These are phyloP conservation scores for Orbilia blumenaviensis DNA, from an alignment of 2,329 filamentous ascomycete species.

Conservation along the genomic window DNA sequence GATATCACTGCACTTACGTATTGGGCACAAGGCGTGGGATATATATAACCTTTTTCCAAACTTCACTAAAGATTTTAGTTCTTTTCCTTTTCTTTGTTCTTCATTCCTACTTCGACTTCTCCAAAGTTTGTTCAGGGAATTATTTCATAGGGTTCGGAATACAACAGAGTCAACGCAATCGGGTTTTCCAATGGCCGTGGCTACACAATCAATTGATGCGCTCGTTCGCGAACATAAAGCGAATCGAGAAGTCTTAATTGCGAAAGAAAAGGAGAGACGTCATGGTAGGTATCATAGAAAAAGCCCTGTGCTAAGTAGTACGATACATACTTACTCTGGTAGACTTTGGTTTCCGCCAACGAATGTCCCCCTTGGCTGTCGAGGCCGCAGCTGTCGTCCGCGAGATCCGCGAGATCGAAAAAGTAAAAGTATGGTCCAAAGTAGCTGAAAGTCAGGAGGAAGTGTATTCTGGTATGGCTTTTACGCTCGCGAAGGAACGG, in stretches of 20 bases:
- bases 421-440: slow-evolving; percentile 77
- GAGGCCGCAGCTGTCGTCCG: slow-evolving; percentile 82
- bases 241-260: slow-evolving; percentile 78
- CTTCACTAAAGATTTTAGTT: background rate
- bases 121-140: background rate
- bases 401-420: slow-evolving; percentile 80
- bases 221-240: slow-evolving; percentile 74
- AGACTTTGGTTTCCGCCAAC: slow-evolving; percentile 76
- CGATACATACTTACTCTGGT: slow-evolving; percentile 56
- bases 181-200: background rate
- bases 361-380: slow-evolving; percentile 79
- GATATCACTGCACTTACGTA: slow-evolving; percentile 1
- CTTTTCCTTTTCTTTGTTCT: background rate
- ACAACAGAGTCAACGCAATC: slow-evolving; percentile 50
- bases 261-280: slow-evolving; percentile 81
- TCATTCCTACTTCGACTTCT: background rate
- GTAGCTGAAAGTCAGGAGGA: slow-evolving; percentile 71
- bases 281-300: slow-evolving; percentile 69
- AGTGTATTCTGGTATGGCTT: slow-evolving; percentile 92
- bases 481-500: slow-evolving; percentile 80
- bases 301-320: slow-evolving; percentile 14
- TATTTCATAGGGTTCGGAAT: slow-evolving; percentile 9
- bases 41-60: background rate
- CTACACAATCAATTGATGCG: slow-evolving; percentile 28
- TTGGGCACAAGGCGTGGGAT: slow-evolving; percentile 1